Base-by-base conservation (phyloP, 208 protist species). In the Trypanosoma vivax region DNA sequence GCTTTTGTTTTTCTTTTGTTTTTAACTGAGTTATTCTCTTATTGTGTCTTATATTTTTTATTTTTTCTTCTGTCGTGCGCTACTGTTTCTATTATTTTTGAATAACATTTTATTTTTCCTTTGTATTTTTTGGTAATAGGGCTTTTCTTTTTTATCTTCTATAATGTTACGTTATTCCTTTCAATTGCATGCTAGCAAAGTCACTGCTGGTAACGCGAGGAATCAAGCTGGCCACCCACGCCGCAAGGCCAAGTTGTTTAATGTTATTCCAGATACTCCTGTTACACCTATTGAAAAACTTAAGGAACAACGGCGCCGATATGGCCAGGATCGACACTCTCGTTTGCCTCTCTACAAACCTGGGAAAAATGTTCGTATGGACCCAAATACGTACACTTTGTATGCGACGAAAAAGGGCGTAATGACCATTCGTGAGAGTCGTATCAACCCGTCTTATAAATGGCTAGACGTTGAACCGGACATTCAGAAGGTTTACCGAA, bases 391-490 rank as follows among this genome's bases (percentile, higher is more conserved):
- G 11, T 93, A 76, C 53, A 87, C 85, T 9, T 65, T 93, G 10
- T 88, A 89, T 60, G 81, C 85, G 9, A 86, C 80, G 2, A 73
- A 50, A 6, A 88, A 88, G 39, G 85, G 85, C 49, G 82, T 93
- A 5, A 75, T 90, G 63, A 71, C 65, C 6, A 88, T 93, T 54
- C 64, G 73, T 28, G 72, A 60, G 34, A 87, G 76, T 19, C 70
- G 72, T 55, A 86, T 90, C 30, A 60, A 90, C 60, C 70, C 76
- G 3, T 54, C 45, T 1, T 90, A 84, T 71, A 83, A 83, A 64
- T 93, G 85, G 82, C 35, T 93, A 9, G 81, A 90, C 21, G 76
- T 93, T 30, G 81, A 93, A 60, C 79, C 81, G 3, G 85, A 93
- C 50, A 88, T 93, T 53, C 79, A 90, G 41, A 90, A 90, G 59